phyloP scores from a whole-genome alignment of 2,329 filamentous ascomycete species.

The Mycosphaerella sp. region DNA sequence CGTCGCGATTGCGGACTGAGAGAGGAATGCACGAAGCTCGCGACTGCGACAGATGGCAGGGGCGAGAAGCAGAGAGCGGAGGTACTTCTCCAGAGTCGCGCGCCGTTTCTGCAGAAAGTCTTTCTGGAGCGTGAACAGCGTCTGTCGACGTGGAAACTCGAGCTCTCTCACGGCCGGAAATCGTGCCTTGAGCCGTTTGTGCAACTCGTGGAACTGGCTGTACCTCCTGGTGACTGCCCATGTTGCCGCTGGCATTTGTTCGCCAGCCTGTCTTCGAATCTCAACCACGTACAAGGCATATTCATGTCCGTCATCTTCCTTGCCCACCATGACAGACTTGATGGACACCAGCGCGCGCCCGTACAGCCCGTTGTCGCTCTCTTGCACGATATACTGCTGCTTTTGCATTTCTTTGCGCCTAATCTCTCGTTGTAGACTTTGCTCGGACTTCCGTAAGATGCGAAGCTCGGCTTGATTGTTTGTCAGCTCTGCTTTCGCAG shows the following conservation, averaged over 20 bases:
- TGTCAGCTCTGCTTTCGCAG: conserved; percentile 88
- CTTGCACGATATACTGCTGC: conserved; percentile 94
- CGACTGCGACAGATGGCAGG: conserved; percentile 92
- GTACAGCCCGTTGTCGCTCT: conserved; percentile 95
- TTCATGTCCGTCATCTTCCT: conserved; percentile 86
- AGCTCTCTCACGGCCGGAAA: conserved; percentile 84
- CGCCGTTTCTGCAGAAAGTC: conserved; percentile 91
- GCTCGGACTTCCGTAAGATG: conserved; percentile 87
- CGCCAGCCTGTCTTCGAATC: conserved; percentile 80
- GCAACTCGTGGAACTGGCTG: conserved; percentile 92
- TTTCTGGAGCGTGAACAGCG: conserved; percentile 94
- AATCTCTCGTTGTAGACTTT: conserved; percentile 87
- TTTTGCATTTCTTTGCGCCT: conserved; percentile 89
- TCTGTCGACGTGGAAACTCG: conserved; percentile 83
- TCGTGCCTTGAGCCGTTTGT: conserved; percentile 75
- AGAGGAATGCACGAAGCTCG: conserved; percentile 86
- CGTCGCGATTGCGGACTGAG: conserved; percentile 65
- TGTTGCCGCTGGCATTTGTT: conserved; percentile 92
- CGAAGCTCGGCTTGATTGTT: conserved; percentile 92
- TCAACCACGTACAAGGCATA: conserved; percentile 92
- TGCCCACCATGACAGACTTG: conserved; percentile 85
- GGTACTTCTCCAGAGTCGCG: conserved; percentile 74
- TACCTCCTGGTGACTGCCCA: conserved; percentile 93
- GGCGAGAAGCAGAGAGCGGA: conserved; percentile 64
- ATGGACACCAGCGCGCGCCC: conserved; percentile 85